Base-by-base conservation (phyloP, 1,284 basidiomycete genomes). In the Papiliotrema flavescens region DNA sequence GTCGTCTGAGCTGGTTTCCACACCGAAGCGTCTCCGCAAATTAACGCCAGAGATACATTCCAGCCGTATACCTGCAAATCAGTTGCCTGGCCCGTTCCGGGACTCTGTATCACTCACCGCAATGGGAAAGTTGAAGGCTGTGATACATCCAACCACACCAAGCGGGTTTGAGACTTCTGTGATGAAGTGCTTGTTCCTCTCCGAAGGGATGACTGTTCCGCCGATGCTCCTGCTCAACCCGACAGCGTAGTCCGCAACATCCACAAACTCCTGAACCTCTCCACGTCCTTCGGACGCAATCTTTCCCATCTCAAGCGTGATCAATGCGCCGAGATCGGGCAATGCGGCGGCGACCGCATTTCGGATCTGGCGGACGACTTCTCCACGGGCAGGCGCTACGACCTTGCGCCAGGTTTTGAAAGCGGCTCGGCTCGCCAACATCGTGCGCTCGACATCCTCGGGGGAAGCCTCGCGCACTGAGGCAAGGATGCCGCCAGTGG, bases 1-100 rank as follows among this genome's bases (percentile, higher is more conserved):
- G 91, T 94, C 3, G 82, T 87, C 2, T 86, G 89, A 0, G 89
- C 87, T 1, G 91, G 91, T 70, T 94, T 94, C 91, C 91, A 95
- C 24, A 95, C 75, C 0, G 89, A 91, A 2, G 89, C 86, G 71
- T 95, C 94, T 14, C 90, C 90, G 36, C 88, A 88, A 2, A 89
- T 86, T 54, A 94, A 79, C 6, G 90, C 89, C 22, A 95, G 79
- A 1, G 89, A 83, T 41, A 93, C 80, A 73, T 94, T 94, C 90
- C 88, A 90, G 60, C 87, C 88, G 73, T 90, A 90, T 20, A 44
- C 42, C 42, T 44, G 42, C 17, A 7, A 32, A 40, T 40, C 17
- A 40, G 39, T 17, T 40, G 39, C 42, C 20, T 14, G 42, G 19
- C 5, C 42, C 9, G 35, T n/a, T 9, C 23, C 7, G 23, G 42